Evolutionary conservation across 305 asterid genomes (phyloP).

Genomic region (Fraxinus sp.): DNA sequence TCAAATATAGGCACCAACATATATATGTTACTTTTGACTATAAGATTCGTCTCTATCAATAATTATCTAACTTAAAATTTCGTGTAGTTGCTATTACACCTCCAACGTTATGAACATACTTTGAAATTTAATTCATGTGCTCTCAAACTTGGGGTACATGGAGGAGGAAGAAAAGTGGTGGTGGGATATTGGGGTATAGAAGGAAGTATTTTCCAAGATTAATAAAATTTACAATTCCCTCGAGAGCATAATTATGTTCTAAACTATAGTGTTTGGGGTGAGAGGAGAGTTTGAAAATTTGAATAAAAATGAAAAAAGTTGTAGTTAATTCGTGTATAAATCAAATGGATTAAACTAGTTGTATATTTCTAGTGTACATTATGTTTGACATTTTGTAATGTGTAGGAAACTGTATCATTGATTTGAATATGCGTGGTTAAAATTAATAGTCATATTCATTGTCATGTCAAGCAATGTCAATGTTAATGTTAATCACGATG

Average conservation of each 20-base stretch:
- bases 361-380: no score
- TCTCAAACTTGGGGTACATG: background rate
- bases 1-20: no score
- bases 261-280: background rate
- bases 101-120: background rate
- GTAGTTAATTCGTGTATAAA: background rate
- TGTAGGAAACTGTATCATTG: no score
- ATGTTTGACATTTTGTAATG: no score
- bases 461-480: no score
- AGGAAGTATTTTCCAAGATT: background rate
- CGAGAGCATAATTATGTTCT: background rate
- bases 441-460: no score
- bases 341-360: no score
- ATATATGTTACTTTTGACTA: background rate
- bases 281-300: background rate
- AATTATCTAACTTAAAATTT: background rate
- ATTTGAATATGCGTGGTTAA: no score
- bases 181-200: background rate
- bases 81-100: background rate
- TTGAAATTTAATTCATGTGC: background rate
- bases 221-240: background rate
- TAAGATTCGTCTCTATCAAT: no score
- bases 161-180: no score
- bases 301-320: background rate
- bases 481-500: no score